phyloP scores from a whole-genome alignment of 1,139 yeast species.

The Spathaspora sp. region DNA sequence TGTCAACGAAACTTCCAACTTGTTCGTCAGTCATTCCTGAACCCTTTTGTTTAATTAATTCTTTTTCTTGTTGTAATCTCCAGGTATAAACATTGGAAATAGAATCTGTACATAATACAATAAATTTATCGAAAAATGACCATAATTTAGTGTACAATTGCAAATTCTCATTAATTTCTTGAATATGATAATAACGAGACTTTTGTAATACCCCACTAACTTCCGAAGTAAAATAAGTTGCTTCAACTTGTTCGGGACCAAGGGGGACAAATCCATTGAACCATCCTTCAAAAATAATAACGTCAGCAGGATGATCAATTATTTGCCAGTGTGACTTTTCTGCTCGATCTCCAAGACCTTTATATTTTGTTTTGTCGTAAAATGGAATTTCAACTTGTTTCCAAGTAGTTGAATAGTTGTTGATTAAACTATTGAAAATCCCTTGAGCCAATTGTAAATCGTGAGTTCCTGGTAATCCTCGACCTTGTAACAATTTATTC shows the following conservation, averaged over 20 bases:
- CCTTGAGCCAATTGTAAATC: conserved; percentile 43
- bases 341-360: conserved; percentile 79
- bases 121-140: conserved; percentile 56
- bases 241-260: conserved; percentile 19
- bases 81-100: conserved; percentile 69
- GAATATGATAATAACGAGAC: conserved; percentile 28
- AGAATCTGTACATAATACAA: conserved; percentile 57
- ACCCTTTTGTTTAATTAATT: conserved; percentile 53
- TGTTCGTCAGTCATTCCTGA: conserved; percentile 77
- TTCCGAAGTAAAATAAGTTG: conserved; percentile 22
- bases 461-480: conserved; percentile 96
- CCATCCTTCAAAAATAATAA: conserved; percentile 92
- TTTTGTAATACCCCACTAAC: conserved; percentile 21
- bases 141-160: conserved; percentile 55
- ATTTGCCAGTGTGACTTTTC: conserved; percentile 36
- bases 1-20: conserved; percentile 65
- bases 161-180: conserved; percentile 51
- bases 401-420: conserved; percentile 11
- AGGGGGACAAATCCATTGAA: conserved; percentile 72
- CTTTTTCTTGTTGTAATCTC: conserved; percentile 86
- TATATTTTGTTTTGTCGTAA: conserved; percentile 74
- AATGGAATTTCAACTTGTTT: conserved; percentile 51
- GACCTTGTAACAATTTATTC: conserved; percentile 64
- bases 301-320: conserved; percentile 47
- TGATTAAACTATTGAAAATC: conserved; percentile 20